phyloP scores from a whole-genome alignment of 176 grass and related monocot genomes.

The Musa beccarii region DNA sequence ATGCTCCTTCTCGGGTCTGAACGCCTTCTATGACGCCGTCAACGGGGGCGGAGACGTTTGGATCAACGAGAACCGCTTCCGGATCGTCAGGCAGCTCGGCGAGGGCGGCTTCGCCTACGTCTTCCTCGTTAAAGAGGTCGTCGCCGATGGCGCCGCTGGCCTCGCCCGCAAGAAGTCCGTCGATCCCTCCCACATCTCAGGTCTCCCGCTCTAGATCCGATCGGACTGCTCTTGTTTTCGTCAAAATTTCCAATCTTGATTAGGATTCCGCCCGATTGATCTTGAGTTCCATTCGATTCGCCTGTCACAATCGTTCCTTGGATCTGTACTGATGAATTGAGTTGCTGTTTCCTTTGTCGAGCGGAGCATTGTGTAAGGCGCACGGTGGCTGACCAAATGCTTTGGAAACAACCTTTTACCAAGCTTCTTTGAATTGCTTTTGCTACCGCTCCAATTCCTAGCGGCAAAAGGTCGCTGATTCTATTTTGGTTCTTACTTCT shows the following conservation, averaged over 20 bases:
- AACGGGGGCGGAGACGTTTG: conserved; percentile 54
- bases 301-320: neutral
- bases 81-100: conserved; percentile 64
- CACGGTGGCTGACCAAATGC: no score
- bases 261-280: neutral
- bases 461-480: neutral
- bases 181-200: conserved; percentile 75
- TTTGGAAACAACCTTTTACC: no score
- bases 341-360: neutral
- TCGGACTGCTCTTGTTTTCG: neutral
- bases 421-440: no score
- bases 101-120: conserved; percentile 54
- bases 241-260: neutral
- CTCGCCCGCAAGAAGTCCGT: conserved; percentile 62
- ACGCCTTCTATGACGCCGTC: conserved; percentile 60
- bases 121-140: conserved; percentile 77
- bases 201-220: conserved; percentile 17
- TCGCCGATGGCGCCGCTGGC: conserved; percentile 19
- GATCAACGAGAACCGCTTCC: conserved; percentile 86
- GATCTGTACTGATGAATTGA: neutral
- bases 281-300: conserved; percentile 9
- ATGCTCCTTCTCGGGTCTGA: conserved; percentile 85
- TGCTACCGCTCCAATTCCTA: no score
- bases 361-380: no score
- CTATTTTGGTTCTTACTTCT: conserved; percentile 19